Evolutionary conservation across 139 green algal species (phyloP).

Genomic region (Coelastrella sp.): DNA sequence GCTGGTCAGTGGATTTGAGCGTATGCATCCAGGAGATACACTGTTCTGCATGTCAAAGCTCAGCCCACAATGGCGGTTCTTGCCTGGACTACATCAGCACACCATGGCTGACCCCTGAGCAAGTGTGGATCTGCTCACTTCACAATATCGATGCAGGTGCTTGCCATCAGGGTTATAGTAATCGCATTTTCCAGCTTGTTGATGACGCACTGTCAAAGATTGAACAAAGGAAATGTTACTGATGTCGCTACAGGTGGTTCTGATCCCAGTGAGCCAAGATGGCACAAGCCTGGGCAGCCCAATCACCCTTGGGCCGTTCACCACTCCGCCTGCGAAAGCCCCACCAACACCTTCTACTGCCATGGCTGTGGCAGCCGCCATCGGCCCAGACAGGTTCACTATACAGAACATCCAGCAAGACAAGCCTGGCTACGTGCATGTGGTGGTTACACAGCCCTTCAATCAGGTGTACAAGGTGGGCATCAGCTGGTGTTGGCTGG

Average conservation of each 20-base stretch:
- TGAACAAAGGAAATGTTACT: not conserved
- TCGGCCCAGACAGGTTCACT: constrained; percentile 49
- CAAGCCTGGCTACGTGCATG: constrained; percentile 49
- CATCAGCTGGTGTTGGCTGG: not conserved
- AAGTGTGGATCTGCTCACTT: too few species aligned
- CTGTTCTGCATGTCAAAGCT: too few species aligned
- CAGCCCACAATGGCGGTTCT: too few species aligned
- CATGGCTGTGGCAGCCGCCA: not conserved
- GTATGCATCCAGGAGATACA: too few species aligned
- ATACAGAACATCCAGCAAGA: constrained; percentile 54
- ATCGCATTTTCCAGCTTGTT: too few species aligned
- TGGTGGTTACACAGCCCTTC: constrained; percentile 49
- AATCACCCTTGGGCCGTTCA: constrained; percentile 24
- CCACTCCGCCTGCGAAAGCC: not conserved
- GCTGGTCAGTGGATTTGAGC: too few species aligned
- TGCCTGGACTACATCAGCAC: too few species aligned
- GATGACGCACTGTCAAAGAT: not conserved
- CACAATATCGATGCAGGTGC: too few species aligned
- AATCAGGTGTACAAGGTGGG: constrained; percentile 38
- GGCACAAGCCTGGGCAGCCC: not conserved
- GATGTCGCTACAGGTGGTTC: constrained; percentile 30
- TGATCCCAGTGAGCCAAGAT: constrained; percentile 34
- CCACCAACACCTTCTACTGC: not conserved
- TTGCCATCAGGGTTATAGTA: too few species aligned
- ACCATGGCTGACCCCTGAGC: too few species aligned